A percentile compares a stretch with the other conserved stretches of the same genome.
phyloP scores from a whole-genome alignment of 140 eudicot species.

The Oenanthe javanica region DNA sequence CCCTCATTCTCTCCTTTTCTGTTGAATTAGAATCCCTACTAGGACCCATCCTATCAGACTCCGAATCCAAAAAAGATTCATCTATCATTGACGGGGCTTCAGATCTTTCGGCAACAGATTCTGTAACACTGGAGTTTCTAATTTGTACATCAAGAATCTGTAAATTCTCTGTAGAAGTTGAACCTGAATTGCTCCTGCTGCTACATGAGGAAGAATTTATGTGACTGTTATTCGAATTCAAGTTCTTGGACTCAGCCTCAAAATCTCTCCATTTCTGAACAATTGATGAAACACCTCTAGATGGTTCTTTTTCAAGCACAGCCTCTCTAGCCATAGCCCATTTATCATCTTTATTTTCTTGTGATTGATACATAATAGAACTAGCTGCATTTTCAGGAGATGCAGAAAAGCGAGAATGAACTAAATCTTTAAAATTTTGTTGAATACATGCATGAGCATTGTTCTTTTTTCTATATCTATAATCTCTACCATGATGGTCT shows the following conservation, averaged over 20 bases:
- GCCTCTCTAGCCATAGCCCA: conserved; percentile 53
- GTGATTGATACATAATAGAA: conserved; percentile 9
- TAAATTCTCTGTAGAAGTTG: conserved; percentile 7
- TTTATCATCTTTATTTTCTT: conserved; percentile 17
- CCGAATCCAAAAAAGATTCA: conserved; percentile 36
- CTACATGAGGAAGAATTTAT: background rate
- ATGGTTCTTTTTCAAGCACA: conserved; percentile 7
- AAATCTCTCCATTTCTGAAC: conserved; percentile 60
- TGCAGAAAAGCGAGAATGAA: conserved; percentile 21
- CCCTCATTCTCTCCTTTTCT: conserved; percentile 57
- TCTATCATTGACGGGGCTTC: conserved; percentile 10
- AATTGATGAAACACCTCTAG: conserved; percentile 61
- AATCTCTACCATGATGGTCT: conserved; percentile 18
- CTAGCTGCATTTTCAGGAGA: conserved; percentile 12
- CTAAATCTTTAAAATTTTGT: conserved; percentile 30
- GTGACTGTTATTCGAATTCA: background rate
- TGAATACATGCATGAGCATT: conserved; percentile 14
- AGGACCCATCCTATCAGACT: conserved; percentile 22
- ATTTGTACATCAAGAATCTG: conserved; percentile 13
- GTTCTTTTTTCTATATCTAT: conserved; percentile 7
- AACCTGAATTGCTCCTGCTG: conserved; percentile 14
- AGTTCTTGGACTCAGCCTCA: conserved; percentile 32
- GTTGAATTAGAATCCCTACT: conserved; percentile 28
- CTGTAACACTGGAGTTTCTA: background rate
- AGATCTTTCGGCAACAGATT: conserved; percentile 13